phyloP scores from a whole-genome alignment of 176 grass and related monocot genomes.

The Neostapfia colusana region DNA sequence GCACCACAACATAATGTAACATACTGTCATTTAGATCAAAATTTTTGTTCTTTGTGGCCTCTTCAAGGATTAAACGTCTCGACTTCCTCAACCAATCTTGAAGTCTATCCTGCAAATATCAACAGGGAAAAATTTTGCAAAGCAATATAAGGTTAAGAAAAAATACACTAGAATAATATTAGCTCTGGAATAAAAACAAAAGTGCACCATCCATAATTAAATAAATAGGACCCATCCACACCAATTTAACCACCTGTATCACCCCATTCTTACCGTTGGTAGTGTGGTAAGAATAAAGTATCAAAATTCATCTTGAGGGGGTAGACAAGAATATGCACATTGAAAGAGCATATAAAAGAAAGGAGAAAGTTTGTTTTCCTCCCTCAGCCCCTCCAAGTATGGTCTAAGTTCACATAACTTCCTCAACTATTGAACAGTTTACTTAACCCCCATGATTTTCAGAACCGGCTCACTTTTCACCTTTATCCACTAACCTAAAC shows the following conservation, averaged over 20 bases:
- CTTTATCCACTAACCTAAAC: too few species aligned
- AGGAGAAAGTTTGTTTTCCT: too few species aligned
- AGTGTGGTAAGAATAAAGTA: not conserved
- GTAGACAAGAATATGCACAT: not conserved
- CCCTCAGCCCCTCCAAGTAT: too few species aligned
- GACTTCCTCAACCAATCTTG: slow-evolving; percentile 76
- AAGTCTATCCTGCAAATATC: slow-evolving; percentile 73
- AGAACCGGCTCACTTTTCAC: too few species aligned
- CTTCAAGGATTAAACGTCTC: slow-evolving; percentile 69
- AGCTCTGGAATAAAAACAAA: slow-evolving; percentile 11
- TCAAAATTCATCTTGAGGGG: not conserved
- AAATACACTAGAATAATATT: slow-evolving; percentile 3
- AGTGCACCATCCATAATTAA: not conserved
- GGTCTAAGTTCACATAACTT: too few species aligned
- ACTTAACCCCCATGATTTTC: too few species aligned
- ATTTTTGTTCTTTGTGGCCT: slow-evolving; percentile 70
- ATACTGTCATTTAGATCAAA: slow-evolving; percentile 61
- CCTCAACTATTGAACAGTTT: too few species aligned
- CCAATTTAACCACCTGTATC: not conserved
- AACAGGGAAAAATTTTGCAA: not conserved
- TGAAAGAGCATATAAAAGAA: too few species aligned
- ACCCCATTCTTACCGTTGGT: not conserved
- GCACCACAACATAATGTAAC: slow-evolving; percentile 31
- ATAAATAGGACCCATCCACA: too few species aligned
- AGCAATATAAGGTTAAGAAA: slow-evolving; percentile 8